phyloP scores from a whole-genome alignment of 116 monocot species.

The Papilionanthe hybrid region DNA sequence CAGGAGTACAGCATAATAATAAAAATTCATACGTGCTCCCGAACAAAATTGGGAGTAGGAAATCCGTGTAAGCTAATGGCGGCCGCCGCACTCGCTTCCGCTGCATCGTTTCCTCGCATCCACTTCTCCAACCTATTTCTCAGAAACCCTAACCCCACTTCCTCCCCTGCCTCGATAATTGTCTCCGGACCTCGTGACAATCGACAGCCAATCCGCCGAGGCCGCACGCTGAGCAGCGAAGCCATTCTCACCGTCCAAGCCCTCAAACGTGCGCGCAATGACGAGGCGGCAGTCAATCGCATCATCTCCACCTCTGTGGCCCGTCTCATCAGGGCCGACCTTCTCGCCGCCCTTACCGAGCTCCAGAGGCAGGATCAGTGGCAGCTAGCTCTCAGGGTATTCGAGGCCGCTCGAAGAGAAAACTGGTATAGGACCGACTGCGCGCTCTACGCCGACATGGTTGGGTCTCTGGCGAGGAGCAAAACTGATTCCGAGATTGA shows the following conservation, averaged over 20 bases:
- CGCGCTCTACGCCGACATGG: slow-evolving; percentile 55
- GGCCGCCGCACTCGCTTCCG: not conserved
- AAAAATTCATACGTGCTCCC: too few relatives aligned
- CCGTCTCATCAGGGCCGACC: slow-evolving; percentile 47
- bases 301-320: slow-evolving; percentile 20
- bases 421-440: slow-evolving; percentile 44
- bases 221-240: slow-evolving; percentile 81
- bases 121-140: not conserved
- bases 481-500: slow-evolving; percentile 24
- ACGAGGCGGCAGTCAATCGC: slow-evolving; percentile 14
- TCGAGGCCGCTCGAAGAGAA: slow-evolving; percentile 48
- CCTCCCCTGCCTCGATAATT: not conserved
- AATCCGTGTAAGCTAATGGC: not conserved
- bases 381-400: slow-evolving; percentile 55
- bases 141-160: not conserved
- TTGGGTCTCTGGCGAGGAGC: slow-evolving; percentile 31
- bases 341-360: slow-evolving; percentile 27
- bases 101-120: not conserved
- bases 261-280: slow-evolving; percentile 57
- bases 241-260: slow-evolving; percentile 86
- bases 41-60: not conserved
- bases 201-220: slow-evolving; percentile 66
- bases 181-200: slow-evolving; percentile 75
- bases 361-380: slow-evolving; percentile 30
- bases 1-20: too few relatives aligned